Evolutionary conservation across 2,329 filamentous ascomycete species (phyloP).

Genomic region (Orbilia blumenaviensis): DNA sequence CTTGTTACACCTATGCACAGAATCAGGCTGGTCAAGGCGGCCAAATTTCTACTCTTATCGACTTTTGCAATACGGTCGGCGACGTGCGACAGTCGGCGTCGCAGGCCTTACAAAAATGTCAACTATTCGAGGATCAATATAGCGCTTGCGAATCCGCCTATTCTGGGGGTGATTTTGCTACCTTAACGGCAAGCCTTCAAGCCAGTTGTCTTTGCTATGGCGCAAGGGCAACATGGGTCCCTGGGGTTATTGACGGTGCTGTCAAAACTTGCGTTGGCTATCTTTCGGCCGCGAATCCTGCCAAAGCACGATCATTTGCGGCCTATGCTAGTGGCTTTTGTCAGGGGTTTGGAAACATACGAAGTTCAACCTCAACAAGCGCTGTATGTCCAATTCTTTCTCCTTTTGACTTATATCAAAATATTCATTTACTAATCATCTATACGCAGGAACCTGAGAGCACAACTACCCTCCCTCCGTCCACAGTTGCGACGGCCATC

Average conservation of each 20-base stretch:
- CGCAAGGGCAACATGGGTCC: constrained; percentile 19
- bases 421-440: not conserved
- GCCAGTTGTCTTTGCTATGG: constrained; percentile 51
- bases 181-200: constrained; percentile 18
- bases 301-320: constrained; percentile 7
- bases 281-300: constrained; percentile 11
- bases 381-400: constrained; percentile 8
- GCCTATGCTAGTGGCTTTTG: constrained; percentile 22
- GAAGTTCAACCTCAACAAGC: constrained; percentile 10
- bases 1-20: constrained; percentile 47
- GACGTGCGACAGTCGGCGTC: constrained; percentile 38
- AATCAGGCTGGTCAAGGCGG: constrained; percentile 36
- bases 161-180: constrained; percentile 9
- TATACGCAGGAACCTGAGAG: constrained; percentile 18
- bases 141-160: constrained; percentile 19
- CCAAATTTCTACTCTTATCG: constrained; percentile 31
- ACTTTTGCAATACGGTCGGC: constrained; percentile 29
- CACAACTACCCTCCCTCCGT: constrained; percentile 16
- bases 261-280: constrained; percentile 30
- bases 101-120: constrained; percentile 21
- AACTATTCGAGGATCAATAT: constrained; percentile 29
- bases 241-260: constrained; percentile 18
- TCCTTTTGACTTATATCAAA: not conserved
- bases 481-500: not conserved
- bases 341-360: constrained; percentile 26